Percentiles rank a stretch among this genome's conserved stretches.
phyloP scores from a whole-genome alignment of 2,329 filamentous ascomycete species.

The Biscogniauxia marginata region DNA sequence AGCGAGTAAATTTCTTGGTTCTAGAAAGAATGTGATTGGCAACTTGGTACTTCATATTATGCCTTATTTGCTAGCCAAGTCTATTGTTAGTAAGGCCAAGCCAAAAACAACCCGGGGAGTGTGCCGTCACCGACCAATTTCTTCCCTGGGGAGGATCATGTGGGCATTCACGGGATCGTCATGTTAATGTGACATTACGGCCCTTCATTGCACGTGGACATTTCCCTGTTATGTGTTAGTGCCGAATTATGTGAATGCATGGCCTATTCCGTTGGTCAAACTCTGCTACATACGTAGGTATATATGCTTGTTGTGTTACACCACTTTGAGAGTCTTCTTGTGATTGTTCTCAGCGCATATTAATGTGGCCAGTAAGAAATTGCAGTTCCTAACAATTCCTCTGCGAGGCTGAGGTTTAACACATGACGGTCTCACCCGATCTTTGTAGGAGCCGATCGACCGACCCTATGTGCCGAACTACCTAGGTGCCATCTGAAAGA shows the following conservation, averaged over 20 bases:
- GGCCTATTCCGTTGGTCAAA: not conserved
- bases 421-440: not conserved
- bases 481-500: not conserved
- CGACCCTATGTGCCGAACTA: not conserved
- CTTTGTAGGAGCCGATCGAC: not conserved
- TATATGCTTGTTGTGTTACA: not conserved
- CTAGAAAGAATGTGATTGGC: no score
- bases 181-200: not conserved
- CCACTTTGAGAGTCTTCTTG: not conserved
- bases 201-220: not conserved
- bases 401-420: not conserved
- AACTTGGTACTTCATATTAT: no score
- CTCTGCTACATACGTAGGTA: not conserved
- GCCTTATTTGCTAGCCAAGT: no score
- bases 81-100: no score
- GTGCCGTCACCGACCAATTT: no score
- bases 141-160: no score
- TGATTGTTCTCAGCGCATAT: not conserved
- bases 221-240: not conserved
- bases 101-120: no score
- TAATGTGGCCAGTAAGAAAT: not conserved
- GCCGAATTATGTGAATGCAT: not conserved
- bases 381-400: not conserved
- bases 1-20: no score
- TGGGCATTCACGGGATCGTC: not conserved